Evolutionary conservation across 2,329 filamentous ascomycete species (phyloP).

Genomic region (Curvularia lunata): DNA sequence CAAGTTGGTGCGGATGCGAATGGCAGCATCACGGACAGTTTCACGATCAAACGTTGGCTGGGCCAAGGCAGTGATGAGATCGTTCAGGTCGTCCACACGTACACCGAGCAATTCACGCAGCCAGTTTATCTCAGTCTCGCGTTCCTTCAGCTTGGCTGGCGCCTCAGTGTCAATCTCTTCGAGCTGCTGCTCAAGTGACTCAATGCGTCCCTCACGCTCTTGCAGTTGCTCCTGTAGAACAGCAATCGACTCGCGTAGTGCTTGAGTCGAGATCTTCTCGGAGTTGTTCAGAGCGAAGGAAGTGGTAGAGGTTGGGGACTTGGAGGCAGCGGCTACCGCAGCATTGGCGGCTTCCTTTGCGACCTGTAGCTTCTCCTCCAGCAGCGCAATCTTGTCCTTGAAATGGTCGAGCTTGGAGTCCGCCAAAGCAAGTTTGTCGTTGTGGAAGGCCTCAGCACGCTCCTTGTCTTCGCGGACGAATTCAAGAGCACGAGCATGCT

Average conservation of each 20-base stretch:
- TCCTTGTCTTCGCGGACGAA: conserved; percentile 82
- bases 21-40: conserved; percentile 85
- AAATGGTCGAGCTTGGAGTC: conserved; percentile 85
- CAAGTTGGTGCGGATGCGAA: conserved; percentile 89
- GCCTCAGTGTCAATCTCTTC: conserved; percentile 76
- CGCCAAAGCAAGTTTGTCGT: conserved; percentile 80
- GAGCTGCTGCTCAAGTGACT: conserved; percentile 78
- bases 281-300: conserved; percentile 57
- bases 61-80: conserved; percentile 82
- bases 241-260: conserved; percentile 92
- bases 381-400: conserved; percentile 80
- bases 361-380: conserved; percentile 91
- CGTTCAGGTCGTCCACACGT: conserved; percentile 86
- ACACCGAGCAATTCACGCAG: conserved; percentile 91
- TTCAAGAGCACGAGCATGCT: conserved; percentile 69
- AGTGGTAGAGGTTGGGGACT: conserved; percentile 54
- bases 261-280: conserved; percentile 92
- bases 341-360: conserved; percentile 85
- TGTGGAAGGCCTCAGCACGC: conserved; percentile 77
- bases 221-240: conserved; percentile 97
- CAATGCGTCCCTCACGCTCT: conserved; percentile 87
- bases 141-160: conserved; percentile 82
- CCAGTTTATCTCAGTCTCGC: conserved; percentile 94
- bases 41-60: conserved; percentile 77
- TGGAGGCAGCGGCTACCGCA: conserved; percentile 72